These are phyloP conservation scores for Auricularia auricula-judae DNA, from an alignment of 768 basidiomycete genomes.

Conservation along the genomic window DNA sequence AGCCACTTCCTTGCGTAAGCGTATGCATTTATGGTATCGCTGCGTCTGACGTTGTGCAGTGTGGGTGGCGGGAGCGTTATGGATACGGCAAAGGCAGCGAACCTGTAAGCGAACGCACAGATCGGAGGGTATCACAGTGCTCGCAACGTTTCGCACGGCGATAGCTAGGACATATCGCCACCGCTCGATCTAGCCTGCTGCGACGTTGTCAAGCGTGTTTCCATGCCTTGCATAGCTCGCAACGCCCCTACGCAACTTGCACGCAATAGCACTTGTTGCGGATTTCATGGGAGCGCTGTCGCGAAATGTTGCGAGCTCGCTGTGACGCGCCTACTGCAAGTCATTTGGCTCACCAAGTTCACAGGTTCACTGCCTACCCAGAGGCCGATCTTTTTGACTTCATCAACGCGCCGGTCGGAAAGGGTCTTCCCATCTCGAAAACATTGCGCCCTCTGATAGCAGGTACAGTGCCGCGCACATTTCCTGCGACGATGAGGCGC, in stretches of 20 bases:
- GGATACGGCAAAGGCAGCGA: conserved; percentile 92
- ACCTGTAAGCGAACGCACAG: conserved; percentile 40
- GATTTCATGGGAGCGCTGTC: too few relatives aligned
- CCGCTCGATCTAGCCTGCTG: too few relatives aligned
- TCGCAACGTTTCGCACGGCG: too few relatives aligned
- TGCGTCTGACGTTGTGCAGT: conserved; percentile 23
- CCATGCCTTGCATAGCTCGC: too few relatives aligned
- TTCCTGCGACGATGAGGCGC: too few relatives aligned
- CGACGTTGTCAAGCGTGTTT: too few relatives aligned
- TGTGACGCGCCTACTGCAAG: too few relatives aligned
- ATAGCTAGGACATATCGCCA: too few relatives aligned
- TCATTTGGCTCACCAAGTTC: background rate
- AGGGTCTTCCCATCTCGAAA: conserved; percentile 73
- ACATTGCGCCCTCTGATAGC: conserved; percentile 77
- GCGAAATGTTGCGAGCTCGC: too few relatives aligned
- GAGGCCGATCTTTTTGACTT: conserved; percentile 92
- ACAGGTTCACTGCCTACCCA: conserved; percentile 80
- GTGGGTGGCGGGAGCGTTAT: conserved; percentile 93
- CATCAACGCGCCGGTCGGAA: conserved; percentile 92
- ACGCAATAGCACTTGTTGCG: too few relatives aligned
- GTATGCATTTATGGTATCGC: background rate
- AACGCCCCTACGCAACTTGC: too few relatives aligned
- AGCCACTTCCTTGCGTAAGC: conserved; percentile 86
- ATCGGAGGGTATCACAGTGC: too few relatives aligned
- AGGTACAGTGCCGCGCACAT: conserved; percentile 24